Conservation (phyloP, 805 yeast genomes). For the Lipomyces orientalis region DNA sequence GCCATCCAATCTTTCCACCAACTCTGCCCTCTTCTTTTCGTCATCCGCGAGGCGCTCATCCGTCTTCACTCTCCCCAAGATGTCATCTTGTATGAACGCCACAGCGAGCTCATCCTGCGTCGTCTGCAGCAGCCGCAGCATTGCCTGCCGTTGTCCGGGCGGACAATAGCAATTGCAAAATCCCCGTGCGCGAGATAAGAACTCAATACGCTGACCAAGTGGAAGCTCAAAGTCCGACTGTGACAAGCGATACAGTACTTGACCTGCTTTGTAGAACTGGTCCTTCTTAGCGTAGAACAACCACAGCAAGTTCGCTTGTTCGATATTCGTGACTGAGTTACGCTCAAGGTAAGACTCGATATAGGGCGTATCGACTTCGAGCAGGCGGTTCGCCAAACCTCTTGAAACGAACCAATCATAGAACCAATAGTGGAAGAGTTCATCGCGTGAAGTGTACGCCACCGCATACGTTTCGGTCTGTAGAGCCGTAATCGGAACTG, state of each 20-base stretch:
- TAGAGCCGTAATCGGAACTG: slow-evolving; percentile 46
- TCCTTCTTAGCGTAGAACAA: slow-evolving; percentile 83
- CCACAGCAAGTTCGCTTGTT: slow-evolving; percentile 85
- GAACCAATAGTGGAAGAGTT: slow-evolving; percentile 85
- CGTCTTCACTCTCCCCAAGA: slow-evolving; percentile 48
- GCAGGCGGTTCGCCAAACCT: slow-evolving; percentile 74
- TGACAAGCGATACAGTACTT: slow-evolving; percentile 73
- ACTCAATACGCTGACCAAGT: slow-evolving; percentile 80
- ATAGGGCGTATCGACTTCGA: slow-evolving; percentile 81
- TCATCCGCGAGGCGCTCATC: slow-evolving; percentile 50
- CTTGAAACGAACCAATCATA: slow-evolving; percentile 90
- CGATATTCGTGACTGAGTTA: slow-evolving; percentile 58
- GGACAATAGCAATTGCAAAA: slow-evolving; percentile 86
- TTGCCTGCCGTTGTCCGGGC: slow-evolving; percentile 74
- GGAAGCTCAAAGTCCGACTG: slow-evolving; percentile 65
- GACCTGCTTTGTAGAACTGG: slow-evolving; percentile 82
- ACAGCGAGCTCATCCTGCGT: slow-evolving; percentile 85
- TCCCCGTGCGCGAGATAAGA: slow-evolving; percentile 88
- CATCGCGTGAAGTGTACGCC: slow-evolving; percentile 77
- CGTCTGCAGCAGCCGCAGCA: slow-evolving; percentile 68
- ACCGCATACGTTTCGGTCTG: slow-evolving; percentile 76
- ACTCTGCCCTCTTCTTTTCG: slow-evolving; percentile 52
- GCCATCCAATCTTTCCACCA: slow-evolving; percentile 62
- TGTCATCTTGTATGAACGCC: slow-evolving; percentile 80
- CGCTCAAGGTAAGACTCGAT: slow-evolving; percentile 73